Base-by-base conservation (phyloP, 1,284 basidiomycete species). In the Sporisorium graminicola region DNA sequence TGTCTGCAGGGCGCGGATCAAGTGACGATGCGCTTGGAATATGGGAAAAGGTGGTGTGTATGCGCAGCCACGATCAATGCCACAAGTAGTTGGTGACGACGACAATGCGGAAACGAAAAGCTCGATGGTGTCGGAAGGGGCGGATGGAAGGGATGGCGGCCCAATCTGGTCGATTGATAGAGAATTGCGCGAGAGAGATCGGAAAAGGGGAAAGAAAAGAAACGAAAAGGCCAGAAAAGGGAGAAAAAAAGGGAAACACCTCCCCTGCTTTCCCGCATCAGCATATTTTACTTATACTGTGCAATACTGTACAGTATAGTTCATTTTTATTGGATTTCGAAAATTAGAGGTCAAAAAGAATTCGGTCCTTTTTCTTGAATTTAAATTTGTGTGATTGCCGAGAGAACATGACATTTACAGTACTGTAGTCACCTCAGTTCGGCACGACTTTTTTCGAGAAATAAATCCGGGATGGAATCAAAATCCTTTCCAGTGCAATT, bases 101-200 rank as follows among this genome's bases (percentile, higher is more conserved):
- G 58, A 14, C 20, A 29, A 27, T 52, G 54, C 50, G 46, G 42
- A 52, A 40, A 18, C 40, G 40, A 42, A 18, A n/a, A 22, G 29
- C n/a, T 35, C 40, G 65, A 52, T 67, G 59, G 59, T 61, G 59
- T 57, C 42, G 27, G 14, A 59, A 55, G 16, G 52, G 58, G 62
- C 24, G 58, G 65, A 54, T 62, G 52, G 65, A 42, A 42, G n/a
- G 37, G 33, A 46, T 37, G 16, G 49, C 31, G 33, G 33, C 33
- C 24, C 22, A 49, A 31, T 31, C 43, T 57, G 5, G 35, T 18
- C 16, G 16, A 40, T n/a, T 40, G 37, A 40, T 40, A 43, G n/a
- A 20, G 40, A n/a, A 43, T 43, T 43, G 37, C 14, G 52, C 14
- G 18, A 44, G 40, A 35, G 33, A 35, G 13, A 35, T 35, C 33